These are phyloP conservation scores for Geopyxis carbonaria DNA, from an alignment of 495 filamentous ascomycete genomes.

Conservation along the genomic window DNA sequence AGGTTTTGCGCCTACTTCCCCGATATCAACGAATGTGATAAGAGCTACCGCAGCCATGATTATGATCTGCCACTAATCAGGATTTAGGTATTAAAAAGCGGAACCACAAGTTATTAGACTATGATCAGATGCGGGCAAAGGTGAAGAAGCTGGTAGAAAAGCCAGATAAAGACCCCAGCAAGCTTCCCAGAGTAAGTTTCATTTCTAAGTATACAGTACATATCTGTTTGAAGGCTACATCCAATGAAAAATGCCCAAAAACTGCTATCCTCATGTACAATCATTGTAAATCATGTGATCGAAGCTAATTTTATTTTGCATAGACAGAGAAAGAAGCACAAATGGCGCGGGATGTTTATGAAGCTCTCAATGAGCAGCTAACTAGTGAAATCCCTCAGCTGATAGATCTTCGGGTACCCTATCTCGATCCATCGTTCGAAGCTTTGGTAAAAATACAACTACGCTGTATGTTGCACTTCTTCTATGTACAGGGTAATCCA, in stretches of 20 bases:
- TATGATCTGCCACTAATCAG: too few relatives aligned
- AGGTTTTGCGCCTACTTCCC: conserved; percentile 97
- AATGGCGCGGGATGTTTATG: conserved; percentile 82
- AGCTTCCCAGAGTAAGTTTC: conserved; percentile 51
- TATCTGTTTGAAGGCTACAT: neutral
- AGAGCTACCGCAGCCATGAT: too few relatives aligned
- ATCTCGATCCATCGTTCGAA: conserved; percentile 91
- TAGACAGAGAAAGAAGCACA: conserved; percentile 75
- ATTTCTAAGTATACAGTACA: too few relatives aligned
- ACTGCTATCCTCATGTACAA: neutral
- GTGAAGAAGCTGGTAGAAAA: conserved; percentile 96
- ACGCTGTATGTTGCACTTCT: conserved; percentile 33
- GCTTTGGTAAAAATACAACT: conserved; percentile 97
- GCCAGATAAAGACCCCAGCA: conserved; percentile 92
- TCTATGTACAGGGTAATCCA: neutral
- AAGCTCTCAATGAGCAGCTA: conserved; percentile 88
- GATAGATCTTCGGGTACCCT: conserved; percentile 91
- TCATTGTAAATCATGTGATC: too few relatives aligned
- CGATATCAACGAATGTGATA: conserved; percentile 95
- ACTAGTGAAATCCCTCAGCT: conserved; percentile 88
- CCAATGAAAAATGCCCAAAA: neutral
- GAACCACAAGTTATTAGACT: conserved; percentile 93
- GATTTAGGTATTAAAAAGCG: conserved; percentile 95
- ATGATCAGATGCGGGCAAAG: conserved; percentile 84
- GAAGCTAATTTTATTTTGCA: conserved; percentile 1